phyloP scores from a whole-genome alignment of 73 alveolate species.

The Paramecium caudatum region DNA sequence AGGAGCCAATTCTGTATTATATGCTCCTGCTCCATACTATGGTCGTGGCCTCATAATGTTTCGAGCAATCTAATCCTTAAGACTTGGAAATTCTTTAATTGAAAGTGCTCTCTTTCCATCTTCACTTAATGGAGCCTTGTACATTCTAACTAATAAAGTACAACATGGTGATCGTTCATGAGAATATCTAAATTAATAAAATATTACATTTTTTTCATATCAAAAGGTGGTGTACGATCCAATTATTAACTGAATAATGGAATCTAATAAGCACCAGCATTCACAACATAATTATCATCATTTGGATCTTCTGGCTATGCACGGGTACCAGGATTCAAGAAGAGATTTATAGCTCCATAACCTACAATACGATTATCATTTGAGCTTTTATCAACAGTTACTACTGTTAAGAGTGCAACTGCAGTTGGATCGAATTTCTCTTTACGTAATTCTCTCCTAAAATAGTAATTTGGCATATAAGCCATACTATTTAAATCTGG shows the following conservation, averaged over 20 bases:
- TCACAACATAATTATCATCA: conserved; percentile 80
- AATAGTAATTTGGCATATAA: conserved; percentile 82
- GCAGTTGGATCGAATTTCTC: conserved; percentile 88
- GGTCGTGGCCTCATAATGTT: conserved; percentile 70
- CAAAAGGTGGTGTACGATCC: conserved; percentile 82
- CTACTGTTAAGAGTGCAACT: conserved; percentile 81
- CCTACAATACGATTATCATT: conserved; percentile 88
- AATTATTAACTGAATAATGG: conserved; percentile 84
- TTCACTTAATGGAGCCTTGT: conserved; percentile 85
- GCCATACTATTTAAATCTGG: conserved; percentile 80
- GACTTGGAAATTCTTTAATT: conserved; percentile 74
- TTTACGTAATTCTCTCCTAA: conserved; percentile 86
- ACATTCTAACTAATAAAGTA: conserved; percentile 84
- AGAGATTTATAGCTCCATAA: conserved; percentile 86
- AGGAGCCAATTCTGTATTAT: conserved; percentile 62
- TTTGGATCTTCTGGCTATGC: conserved; percentile 80
- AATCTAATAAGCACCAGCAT: conserved; percentile 85
- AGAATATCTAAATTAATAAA: conserved; percentile 69
- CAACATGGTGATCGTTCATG: conserved; percentile 93
- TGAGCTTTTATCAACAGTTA: conserved; percentile 82
- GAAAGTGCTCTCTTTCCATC: conserved; percentile 86
- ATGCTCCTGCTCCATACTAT: conserved; percentile 67
- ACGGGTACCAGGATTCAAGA: conserved; percentile 79
- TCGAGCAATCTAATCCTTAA: conserved; percentile 32
- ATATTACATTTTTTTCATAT: conserved; percentile 79